Evolutionary conservation across 2,329 filamentous ascomycete genomes (phyloP).

Genomic region (Neonectria sp.): DNA sequence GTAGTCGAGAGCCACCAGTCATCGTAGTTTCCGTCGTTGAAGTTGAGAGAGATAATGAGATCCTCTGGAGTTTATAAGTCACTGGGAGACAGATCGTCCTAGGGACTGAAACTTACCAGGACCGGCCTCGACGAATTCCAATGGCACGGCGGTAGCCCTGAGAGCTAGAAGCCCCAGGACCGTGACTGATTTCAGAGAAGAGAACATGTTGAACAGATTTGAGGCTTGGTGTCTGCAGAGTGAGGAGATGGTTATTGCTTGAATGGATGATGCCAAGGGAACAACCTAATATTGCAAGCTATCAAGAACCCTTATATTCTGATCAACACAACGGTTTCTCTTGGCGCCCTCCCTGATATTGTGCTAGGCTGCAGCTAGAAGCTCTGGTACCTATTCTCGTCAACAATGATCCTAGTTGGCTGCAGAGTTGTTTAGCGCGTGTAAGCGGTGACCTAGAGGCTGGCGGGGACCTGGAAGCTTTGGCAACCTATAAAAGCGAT

Average conservation of each 20-base stretch:
- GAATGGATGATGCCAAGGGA: background rate
- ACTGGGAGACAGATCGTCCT: no score
- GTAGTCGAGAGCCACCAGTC: slow-evolving; percentile 1
- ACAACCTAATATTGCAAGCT: no score
- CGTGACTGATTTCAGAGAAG: background rate
- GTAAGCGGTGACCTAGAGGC: background rate
- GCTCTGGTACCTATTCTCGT: background rate
- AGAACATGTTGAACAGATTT: background rate
- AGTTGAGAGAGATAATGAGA: background rate
- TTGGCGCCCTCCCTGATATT: background rate
- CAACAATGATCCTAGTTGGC: background rate
- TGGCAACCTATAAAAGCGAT: no score
- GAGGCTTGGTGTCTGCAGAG: background rate
- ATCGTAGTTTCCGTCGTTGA: background rate
- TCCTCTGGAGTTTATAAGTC: background rate
- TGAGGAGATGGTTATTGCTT: background rate
- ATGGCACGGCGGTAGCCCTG: background rate
- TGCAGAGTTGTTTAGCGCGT: background rate
- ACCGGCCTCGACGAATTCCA: background rate
- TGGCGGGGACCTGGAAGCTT: no score
- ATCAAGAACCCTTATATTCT: background rate
- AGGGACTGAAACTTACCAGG: background rate
- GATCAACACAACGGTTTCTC: slow-evolving; percentile 12
- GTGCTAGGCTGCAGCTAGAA: background rate
- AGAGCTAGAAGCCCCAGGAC: background rate